A percentile compares a stretch with the other conserved stretches of the same genome.
Conservation (phyloP, 768 basidiomycete genomes). For the Pleurotus platypus region DNA sequence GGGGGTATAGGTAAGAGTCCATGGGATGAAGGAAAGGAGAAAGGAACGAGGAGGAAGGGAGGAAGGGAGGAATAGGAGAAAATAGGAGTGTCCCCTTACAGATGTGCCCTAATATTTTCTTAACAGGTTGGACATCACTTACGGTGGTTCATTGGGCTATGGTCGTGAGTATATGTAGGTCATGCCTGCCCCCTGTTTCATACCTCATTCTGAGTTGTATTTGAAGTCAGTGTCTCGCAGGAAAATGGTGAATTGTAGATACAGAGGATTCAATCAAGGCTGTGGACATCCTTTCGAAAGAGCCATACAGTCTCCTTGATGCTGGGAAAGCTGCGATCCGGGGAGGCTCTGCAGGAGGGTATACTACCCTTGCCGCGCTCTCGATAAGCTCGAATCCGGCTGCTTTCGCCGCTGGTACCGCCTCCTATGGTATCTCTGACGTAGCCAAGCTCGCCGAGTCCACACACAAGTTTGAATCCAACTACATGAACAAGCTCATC, state of each 20-base stretch:
- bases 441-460: conserved; percentile 50
- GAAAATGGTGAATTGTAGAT: conserved; percentile 74
- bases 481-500: conserved; percentile 56
- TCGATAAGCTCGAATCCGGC: conserved; percentile 34
- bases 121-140: conserved; percentile 68
- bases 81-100: not conserved
- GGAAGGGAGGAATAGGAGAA: too few species aligned
- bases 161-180: conserved; percentile 56
- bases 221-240: conserved; percentile 44
- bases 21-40: too few species aligned
- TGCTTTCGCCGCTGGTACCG: conserved; percentile 61
- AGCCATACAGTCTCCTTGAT: conserved; percentile 56
- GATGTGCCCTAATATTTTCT: conserved; percentile 7
- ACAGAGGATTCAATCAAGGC: conserved; percentile 62
- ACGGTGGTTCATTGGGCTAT: conserved; percentile 72
- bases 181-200: not conserved
- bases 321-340: conserved; percentile 62
- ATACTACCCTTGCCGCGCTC: conserved; percentile 52
- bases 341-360: conserved; percentile 74
- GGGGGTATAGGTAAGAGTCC: too few species aligned
- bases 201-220: not conserved
- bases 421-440: conserved; percentile 69
- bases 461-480: conserved; percentile 72
- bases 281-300: conserved; percentile 42
- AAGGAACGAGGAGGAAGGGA: too few species aligned